Evolutionary conservation across 768 basidiomycete species (phyloP), one percentile per base, ranked within the genome.

Genomic region (Omphalotus guepiniiformis): DNA sequence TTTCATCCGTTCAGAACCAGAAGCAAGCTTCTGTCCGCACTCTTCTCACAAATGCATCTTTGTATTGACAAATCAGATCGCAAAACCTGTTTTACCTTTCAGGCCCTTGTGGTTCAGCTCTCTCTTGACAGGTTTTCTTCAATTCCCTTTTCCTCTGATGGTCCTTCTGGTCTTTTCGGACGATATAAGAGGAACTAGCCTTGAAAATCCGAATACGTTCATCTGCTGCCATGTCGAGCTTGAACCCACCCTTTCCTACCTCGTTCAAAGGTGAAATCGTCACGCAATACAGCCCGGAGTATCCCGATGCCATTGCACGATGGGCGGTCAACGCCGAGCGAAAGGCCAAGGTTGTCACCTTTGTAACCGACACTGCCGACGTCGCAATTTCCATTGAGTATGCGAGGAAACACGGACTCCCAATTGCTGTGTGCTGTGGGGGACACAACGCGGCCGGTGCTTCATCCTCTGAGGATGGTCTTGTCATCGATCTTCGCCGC

Each of bases 401-500:
- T 35, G 67, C 70, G 2, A 51, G 43, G 27, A 32, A 42, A 2
- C 40, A 59, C 12, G 47, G 52, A 1, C 44, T 72, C 1, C 58
- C 55, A 19, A 55, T 72, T 21, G 69, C 66, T 9, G 59, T 73
- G 35, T 55, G 58, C 4, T 61, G 71, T 15, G 72, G 73, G 2
- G 72, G 72, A 1, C 73, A 74, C 46, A 65, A 50, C 48, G 21
- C 60, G 3, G 45, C 67, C 7, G 69, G 63, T 11, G 58, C 66
- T 2, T 69, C 69, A 3, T 70, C 70, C 11, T 52, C 51, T 13
- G 57, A 69, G 29, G 69, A 62, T 23, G 69, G 74, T n/a, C 47
- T 73, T 3, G 68, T 71, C 6, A 64, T 74, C 49, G 72, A 73
- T 36, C 60, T 72, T 13, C 67, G 64, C 18, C 54, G 58, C 8